Percentiles rank a stretch among this genome's conserved stretches.
phyloP scores from a whole-genome alignment of 169 alveolate species.

The Plasmodium gaboni region DNA sequence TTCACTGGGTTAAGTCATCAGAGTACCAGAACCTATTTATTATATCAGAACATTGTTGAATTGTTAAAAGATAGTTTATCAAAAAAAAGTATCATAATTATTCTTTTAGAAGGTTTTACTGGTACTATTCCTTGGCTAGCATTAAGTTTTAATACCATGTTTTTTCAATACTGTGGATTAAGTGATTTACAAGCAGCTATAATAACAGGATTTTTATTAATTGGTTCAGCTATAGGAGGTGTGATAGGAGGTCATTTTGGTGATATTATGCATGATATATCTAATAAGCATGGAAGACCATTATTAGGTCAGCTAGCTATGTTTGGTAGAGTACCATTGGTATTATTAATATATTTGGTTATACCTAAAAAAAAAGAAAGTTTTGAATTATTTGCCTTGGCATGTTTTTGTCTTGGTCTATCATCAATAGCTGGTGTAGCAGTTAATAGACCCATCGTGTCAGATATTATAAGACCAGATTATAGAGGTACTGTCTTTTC shows the following conservation, averaged over 20 bases:
- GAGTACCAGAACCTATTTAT: slow-evolving; percentile 41
- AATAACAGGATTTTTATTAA: slow-evolving; percentile 86
- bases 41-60: slow-evolving; percentile 53
- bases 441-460: slow-evolving; percentile 91
- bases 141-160: slow-evolving; percentile 90
- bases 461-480: slow-evolving; percentile 92
- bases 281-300: slow-evolving; percentile 90
- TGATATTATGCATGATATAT: slow-evolving; percentile 86
- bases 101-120: slow-evolving; percentile 85
- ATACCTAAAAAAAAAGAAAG: slow-evolving; percentile 58
- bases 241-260: slow-evolving; percentile 91
- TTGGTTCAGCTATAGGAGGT: slow-evolving; percentile 93
- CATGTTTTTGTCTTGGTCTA: slow-evolving; percentile 88
- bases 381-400: slow-evolving; percentile 51
- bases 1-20: not conserved
- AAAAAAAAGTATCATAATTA: slow-evolving; percentile 67
- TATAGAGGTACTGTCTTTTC: slow-evolving; percentile 90
- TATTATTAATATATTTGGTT: slow-evolving; percentile 35
- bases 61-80: slow-evolving; percentile 65
- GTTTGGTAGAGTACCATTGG: slow-evolving; percentile 73
- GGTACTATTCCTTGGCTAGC: slow-evolving; percentile 94
- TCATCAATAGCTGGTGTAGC: slow-evolving; percentile 93
- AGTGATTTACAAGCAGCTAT: slow-evolving; percentile 90
- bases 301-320: slow-evolving; percentile 84
- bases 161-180: slow-evolving; percentile 91